Evolutionary conservation across 2,329 filamentous ascomycete genomes (phyloP), one percentile per base, ranked within the genome.

Genomic region (Talaromyces sp.): DNA sequence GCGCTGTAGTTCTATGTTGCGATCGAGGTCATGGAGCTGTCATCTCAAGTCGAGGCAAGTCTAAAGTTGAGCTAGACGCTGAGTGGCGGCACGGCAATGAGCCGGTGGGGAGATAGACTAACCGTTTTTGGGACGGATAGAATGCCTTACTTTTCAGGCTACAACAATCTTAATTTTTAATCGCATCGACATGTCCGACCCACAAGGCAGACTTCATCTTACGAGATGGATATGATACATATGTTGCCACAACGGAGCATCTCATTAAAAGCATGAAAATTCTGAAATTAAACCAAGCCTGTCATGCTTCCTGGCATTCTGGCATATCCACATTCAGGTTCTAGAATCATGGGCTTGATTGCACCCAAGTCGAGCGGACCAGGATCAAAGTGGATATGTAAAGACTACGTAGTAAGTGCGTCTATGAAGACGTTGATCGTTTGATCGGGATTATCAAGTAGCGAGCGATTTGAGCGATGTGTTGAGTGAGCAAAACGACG

Each of bases 31-130:
- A 45, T 27, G 56, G 27, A 45, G 37, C 15, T 43, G 6, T 39
- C 22, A 43, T 45, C 43, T 61, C 33, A 35, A n/a, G 39, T 61
- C 11, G 13, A 61, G n/a, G 31, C 41, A 59, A 59, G 25, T n/a
- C 49, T 52, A 33, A 4, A 52, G 49, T 52, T 33, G 49, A 52
- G 9, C 52, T 56, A 56, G 50, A 15, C n/a, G 33, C 33, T 35
- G 43, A 37, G 58, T 61, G 58, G 52, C 62, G 62, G 43, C 27
- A 31, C 39, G 22, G 49, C 11, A 52, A 17, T 54, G 47, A 35
- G 50, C n/a, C 43, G 33, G 61, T 47, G 52, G 41, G 62, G 62
- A 43, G 43, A 43, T 52, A 43, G 35, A 35, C 62, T 64, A 64
- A 33, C 62, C 54, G 6, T 6, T 13, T 64, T 43, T 2, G 50